Conservation (phyloP, 2,329 filamentous ascomycete genomes). For the Penicillium corylophilum region DNA sequence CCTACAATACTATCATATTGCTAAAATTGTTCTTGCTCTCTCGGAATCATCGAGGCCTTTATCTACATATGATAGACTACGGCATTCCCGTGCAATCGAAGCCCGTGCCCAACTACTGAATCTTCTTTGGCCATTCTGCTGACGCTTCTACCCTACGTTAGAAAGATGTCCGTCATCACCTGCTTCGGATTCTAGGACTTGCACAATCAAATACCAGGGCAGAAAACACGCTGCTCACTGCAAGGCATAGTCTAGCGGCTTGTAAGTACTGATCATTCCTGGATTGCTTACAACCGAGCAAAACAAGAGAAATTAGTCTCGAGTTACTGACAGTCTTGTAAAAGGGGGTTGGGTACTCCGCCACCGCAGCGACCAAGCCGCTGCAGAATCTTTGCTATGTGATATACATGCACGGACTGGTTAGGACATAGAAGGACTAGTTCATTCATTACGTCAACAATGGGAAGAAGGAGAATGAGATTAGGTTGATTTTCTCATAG, state of each 20-base stretch:
- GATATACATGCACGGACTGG: conserved; percentile 26
- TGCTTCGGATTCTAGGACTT: conserved; percentile 25
- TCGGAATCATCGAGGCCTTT: conserved; percentile 10
- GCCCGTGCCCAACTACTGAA: conserved; percentile 3
- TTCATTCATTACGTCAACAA: conserved; percentile 22
- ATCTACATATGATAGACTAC: conserved; percentile 21
- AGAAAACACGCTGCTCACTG: conserved; percentile 29
- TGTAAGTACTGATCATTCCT: conserved; percentile 16
- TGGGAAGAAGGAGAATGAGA: conserved; percentile 27
- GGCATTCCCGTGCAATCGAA: conserved; percentile 23
- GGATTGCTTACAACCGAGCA: not conserved
- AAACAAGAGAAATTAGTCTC: not conserved
- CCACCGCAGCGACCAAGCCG: conserved; percentile 23
- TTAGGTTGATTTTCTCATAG: too few relatives aligned
- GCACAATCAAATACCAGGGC: conserved; percentile 27
- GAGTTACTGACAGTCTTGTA: not conserved
- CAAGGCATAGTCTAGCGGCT: conserved; percentile 26
- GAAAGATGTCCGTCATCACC: conserved; percentile 23
- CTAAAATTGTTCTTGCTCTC: conserved; percentile 30
- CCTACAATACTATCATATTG: conserved; percentile 37
- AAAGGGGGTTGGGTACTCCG: conserved; percentile 30
- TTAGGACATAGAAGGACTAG: conserved; percentile 27
- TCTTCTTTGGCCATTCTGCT: not conserved
- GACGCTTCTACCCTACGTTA: not conserved
- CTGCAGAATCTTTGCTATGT: conserved; percentile 21